These are phyloP conservation scores for Podospora didyma DNA, from an alignment of 495 filamentous ascomycete genomes.

Conservation along the genomic window DNA sequence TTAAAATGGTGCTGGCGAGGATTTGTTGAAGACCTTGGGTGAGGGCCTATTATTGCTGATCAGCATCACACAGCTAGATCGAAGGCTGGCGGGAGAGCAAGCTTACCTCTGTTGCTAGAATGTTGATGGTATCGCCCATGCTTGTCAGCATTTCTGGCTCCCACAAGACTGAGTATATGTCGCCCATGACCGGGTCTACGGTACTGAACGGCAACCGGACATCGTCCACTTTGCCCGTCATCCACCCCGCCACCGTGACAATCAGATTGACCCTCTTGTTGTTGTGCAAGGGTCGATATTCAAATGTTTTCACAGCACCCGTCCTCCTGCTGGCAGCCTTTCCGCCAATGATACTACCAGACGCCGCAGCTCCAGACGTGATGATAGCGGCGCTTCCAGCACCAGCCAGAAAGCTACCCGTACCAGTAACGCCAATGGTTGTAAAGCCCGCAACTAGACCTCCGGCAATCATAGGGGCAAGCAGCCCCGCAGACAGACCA, in stretches of 20 bases:
- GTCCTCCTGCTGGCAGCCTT: slow-evolving; percentile 81
- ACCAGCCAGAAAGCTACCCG: slow-evolving; percentile 83
- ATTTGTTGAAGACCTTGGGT: slow-evolving; percentile 96
- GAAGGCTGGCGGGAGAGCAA: background rate
- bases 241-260: slow-evolving; percentile 94
- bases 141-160: slow-evolving; percentile 96
- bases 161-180: slow-evolving; percentile 96
- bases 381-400: slow-evolving; percentile 91
- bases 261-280: slow-evolving; percentile 97
- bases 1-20: slow-evolving; percentile 82
- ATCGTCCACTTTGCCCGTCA: slow-evolving; percentile 97
- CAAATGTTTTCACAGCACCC: slow-evolving; percentile 90
- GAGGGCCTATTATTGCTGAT: slow-evolving; percentile 58
- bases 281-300: slow-evolving; percentile 94
- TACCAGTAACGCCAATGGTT: slow-evolving; percentile 89
- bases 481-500: slow-evolving; percentile 84
- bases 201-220: slow-evolving; percentile 93
- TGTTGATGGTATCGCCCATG: slow-evolving; percentile 98
- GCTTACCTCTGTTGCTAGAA: slow-evolving; percentile 90
- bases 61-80: slow-evolving; percentile 8
- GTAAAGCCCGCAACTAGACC: slow-evolving; percentile 94
- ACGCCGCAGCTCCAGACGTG: slow-evolving; percentile 81
- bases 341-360: slow-evolving; percentile 79
- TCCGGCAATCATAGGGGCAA: slow-evolving; percentile 92
- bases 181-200: slow-evolving; percentile 95